These are phyloP conservation scores for Chlamydomonas sp. DNA, from an alignment of 139 green algal species.

Conservation along the genomic window DNA sequence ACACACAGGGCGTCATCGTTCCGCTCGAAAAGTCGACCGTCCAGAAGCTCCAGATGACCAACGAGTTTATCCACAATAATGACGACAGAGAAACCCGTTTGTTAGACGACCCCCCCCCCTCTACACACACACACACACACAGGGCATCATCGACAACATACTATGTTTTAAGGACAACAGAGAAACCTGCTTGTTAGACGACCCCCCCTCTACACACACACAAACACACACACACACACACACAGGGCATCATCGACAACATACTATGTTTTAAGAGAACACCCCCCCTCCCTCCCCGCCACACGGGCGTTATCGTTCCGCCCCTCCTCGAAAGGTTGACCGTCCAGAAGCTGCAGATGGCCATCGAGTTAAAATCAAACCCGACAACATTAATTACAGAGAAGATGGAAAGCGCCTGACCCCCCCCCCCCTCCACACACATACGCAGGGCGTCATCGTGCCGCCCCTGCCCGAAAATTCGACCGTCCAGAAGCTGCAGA, in stretches of 20 bases:
- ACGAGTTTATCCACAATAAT: background rate
- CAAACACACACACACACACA: no score
- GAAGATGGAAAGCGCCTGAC: background rate
- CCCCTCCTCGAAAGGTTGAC: no score
- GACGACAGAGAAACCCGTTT: background rate
- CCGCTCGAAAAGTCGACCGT: background rate
- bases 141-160: no score
- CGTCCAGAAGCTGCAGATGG: background rate
- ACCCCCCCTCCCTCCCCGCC: background rate
- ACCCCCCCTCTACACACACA: background rate
- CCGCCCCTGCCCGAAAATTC: conserved; percentile 88
- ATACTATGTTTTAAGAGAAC: background rate
- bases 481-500: conserved; percentile 85
- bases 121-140: no score
- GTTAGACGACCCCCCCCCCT: no score
- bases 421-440: background rate
- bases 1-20: background rate
- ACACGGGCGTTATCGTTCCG: background rate
- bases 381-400: background rate
- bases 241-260: no score
- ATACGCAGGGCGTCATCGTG: conserved; percentile 69
- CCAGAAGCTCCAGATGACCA: background rate
- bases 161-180: background rate
- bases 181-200: background rate
- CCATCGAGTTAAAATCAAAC: background rate